phyloP scores from a whole-genome alignment of 768 basidiomycete species.

The Trametes coccinea region DNA sequence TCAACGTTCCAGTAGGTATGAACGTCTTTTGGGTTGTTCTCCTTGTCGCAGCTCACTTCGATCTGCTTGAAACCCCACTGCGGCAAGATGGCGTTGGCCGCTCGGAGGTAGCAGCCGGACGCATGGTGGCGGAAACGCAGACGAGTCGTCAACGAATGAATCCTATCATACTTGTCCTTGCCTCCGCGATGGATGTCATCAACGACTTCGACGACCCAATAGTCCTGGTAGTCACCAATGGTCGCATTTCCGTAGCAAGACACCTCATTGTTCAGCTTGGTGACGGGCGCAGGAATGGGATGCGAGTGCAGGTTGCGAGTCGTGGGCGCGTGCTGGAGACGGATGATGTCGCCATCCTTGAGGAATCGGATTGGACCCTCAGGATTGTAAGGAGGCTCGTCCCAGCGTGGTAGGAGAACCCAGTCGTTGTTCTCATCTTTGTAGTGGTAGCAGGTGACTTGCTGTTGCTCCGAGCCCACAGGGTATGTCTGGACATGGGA shows the following conservation, averaged over 20 bases:
- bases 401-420: conserved; percentile 80
- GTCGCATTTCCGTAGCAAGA: conserved; percentile 92
- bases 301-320: conserved; percentile 94
- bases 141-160: conserved; percentile 90
- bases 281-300: conserved; percentile 79
- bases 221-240: conserved; percentile 84
- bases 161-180: conserved; percentile 56
- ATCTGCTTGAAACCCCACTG: conserved; percentile 99
- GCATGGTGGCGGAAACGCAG: conserved; percentile 78
- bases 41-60: conserved; percentile 91
- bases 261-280: conserved; percentile 89
- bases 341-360: conserved; percentile 72
- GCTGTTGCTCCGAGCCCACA: conserved; percentile 88
- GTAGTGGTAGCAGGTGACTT: conserved; percentile 99
- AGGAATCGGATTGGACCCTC: conserved; percentile 72
- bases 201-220: conserved; percentile 93
- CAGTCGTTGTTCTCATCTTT: conserved; percentile 98
- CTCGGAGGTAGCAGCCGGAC: conserved; percentile 86
- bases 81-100: conserved; percentile 85
- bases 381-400: conserved; percentile 63
- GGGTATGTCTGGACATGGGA: conserved; percentile 97
- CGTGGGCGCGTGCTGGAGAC: conserved; percentile 81
- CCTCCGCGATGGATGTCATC: conserved; percentile 78
- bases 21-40: conserved; percentile 74
- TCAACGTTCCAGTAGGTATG: conserved; percentile 99